Percentiles rank a stretch among this genome's conserved stretches.
Evolutionary conservation across 78 protist species (phyloP).

Genomic region (Emiliania huxleyi): DNA sequence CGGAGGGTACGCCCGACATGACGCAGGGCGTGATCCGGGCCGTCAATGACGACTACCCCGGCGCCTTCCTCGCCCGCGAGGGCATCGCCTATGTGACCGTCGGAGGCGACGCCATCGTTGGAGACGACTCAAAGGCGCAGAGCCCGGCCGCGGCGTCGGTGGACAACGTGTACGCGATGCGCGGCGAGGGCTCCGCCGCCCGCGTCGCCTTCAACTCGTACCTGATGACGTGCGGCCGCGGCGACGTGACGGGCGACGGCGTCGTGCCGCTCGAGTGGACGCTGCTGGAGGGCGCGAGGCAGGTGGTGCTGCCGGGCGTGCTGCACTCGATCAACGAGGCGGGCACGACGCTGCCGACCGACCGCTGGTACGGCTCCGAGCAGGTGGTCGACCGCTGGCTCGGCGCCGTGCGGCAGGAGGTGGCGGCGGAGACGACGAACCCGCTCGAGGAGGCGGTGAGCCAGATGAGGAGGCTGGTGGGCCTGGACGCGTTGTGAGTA

Average conservation of each 20-base stretch:
- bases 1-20: background rate
- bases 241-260: background rate
- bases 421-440: no score
- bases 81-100: background rate
- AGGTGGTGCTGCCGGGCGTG: background rate
- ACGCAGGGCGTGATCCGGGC: background rate
- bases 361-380: conserved; percentile 1
- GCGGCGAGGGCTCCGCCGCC: background rate
- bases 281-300: background rate
- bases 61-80: background rate
- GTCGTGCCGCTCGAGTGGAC: background rate
- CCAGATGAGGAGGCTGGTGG: no score
- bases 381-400: background rate
- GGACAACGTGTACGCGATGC: background rate
- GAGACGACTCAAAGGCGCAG: background rate
- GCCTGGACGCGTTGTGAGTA: no score
- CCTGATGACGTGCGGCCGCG: background rate
- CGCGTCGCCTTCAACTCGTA: background rate
- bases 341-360: background rate
- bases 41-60: background rate
- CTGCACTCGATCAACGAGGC: conserved; percentile 15
- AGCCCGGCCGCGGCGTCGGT: background rate
- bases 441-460: no score
- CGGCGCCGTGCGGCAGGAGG: background rate
- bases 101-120: background rate